phyloP scores from a whole-genome alignment of 106 monocot genomes.

The Allium cepa region DNA sequence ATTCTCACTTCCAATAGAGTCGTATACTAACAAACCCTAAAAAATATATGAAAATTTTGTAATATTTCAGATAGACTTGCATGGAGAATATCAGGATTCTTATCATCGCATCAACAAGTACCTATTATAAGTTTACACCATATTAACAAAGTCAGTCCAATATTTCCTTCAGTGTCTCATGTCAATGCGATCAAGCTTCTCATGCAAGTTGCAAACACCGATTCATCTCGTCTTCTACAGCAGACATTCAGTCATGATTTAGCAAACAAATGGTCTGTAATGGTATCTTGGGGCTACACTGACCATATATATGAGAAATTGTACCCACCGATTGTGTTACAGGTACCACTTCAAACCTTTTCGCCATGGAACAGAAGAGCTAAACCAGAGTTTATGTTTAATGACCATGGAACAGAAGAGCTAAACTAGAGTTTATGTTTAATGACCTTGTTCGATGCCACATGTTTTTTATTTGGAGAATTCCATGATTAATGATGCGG shows the following conservation, averaged over 20 bases:
- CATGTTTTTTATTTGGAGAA: no score
- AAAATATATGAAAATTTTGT: no score
- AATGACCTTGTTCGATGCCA: not conserved
- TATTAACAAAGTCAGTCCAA: slow-evolving; percentile 10
- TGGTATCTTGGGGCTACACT: slow-evolving; percentile 16
- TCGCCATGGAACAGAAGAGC: not conserved
- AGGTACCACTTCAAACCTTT: not conserved
- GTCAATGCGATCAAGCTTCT: not conserved
- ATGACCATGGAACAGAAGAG: no score
- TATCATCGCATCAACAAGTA: slow-evolving; percentile 17
- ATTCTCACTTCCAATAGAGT: no score
- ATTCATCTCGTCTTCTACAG: slow-evolving; percentile 11
- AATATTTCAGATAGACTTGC: slow-evolving; percentile 11
- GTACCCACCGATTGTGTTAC: no score
- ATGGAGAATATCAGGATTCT: slow-evolving; percentile 15
- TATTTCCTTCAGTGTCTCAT: slow-evolving; percentile 15
- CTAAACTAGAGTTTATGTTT: no score
- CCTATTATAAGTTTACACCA: slow-evolving; percentile 18
- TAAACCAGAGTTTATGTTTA: no score
- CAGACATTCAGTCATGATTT: slow-evolving; percentile 13
- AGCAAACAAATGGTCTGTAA: slow-evolving; percentile 4
- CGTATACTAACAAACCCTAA: no score
- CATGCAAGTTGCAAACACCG: slow-evolving; percentile 1
- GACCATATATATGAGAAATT: not conserved
- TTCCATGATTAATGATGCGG: not conserved